These are phyloP conservation scores for Isabelozyma rhagii DNA, from an alignment of 805 yeast genomes.

Conservation along the genomic window DNA sequence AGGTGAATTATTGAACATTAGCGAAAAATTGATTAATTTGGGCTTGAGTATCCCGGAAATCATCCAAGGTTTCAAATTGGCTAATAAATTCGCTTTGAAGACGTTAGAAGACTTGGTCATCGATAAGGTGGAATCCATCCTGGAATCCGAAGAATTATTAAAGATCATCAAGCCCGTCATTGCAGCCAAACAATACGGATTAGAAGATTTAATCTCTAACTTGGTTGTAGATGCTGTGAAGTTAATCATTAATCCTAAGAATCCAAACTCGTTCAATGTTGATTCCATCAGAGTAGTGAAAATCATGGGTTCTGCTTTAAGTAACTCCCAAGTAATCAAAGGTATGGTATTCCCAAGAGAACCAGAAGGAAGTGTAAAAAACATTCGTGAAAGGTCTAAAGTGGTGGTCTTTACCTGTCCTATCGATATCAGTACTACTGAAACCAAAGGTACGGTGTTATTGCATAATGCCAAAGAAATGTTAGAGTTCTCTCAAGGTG, in stretches of 20 bases:
- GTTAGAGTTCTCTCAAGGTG: slow-evolving; percentile 95
- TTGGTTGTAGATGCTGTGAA: slow-evolving; percentile 85
- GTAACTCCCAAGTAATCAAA: slow-evolving; percentile 73
- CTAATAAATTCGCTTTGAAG: slow-evolving; percentile 69
- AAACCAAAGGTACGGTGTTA: slow-evolving; percentile 95
- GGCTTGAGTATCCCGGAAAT: slow-evolving; percentile 93
- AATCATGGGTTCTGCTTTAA: slow-evolving; percentile 86
- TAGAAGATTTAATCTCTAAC: slow-evolving; percentile 71
- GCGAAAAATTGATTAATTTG: slow-evolving; percentile 77
- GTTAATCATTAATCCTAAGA: slow-evolving; percentile 64
- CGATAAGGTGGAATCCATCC: slow-evolving; percentile 57
- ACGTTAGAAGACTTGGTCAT: slow-evolving; percentile 66
- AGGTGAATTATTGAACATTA: slow-evolving; percentile 83
- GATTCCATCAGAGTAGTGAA: slow-evolving; percentile 94
- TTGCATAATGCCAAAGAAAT: slow-evolving; percentile 95
- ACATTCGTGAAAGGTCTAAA: slow-evolving; percentile 58
- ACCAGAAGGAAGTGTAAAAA: slow-evolving; percentile 89
- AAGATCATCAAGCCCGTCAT: slow-evolving; percentile 84
- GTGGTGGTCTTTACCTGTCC: slow-evolving; percentile 95
- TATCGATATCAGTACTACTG: slow-evolving; percentile 92
- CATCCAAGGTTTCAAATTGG: slow-evolving; percentile 87
- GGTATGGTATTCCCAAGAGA: slow-evolving; percentile 98
- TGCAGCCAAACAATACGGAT: slow-evolving; percentile 90
- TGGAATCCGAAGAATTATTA: slow-evolving; percentile 51
- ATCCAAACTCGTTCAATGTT: slow-evolving; percentile 71